Conservation (phyloP, 202 grass and related monocot genomes). For the Elaeis oleifera region DNA sequence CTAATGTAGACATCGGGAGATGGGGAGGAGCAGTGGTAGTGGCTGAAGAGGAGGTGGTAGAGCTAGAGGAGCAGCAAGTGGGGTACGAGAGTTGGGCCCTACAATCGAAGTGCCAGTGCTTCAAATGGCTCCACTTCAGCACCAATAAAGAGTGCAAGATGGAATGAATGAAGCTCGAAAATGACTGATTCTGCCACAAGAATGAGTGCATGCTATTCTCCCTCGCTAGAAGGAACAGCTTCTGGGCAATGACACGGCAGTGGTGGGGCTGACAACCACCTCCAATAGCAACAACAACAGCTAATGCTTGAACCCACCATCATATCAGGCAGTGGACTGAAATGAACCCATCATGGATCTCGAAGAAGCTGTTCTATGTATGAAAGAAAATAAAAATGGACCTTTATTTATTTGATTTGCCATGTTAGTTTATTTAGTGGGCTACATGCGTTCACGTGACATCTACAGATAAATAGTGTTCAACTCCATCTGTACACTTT, state of each 20-base stretch:
- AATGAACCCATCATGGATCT: too few species aligned
- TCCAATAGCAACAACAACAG: conserved; percentile 5
- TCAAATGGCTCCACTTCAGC: conserved; percentile 62
- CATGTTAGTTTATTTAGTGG: too few species aligned
- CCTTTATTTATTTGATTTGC: too few species aligned
- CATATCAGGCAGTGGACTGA: too few species aligned
- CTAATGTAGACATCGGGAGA: conserved; percentile 24
- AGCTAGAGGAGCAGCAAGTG: conserved; percentile 50
- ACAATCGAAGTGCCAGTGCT: conserved; percentile 35
- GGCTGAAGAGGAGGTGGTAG: conserved; percentile 41
- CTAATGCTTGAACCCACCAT: background rate
- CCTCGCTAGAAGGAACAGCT: conserved; percentile 51
- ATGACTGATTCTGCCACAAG: conserved; percentile 36
- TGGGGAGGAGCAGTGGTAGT: conserved; percentile 15
- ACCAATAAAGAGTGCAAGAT: conserved; percentile 56
- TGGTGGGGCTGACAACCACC: conserved; percentile 13
- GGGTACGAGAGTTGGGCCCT: conserved; percentile 28
- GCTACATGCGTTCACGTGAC: too few species aligned
- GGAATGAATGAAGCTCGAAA: conserved; percentile 42
- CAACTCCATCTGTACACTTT: too few species aligned
- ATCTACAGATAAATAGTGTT: too few species aligned
- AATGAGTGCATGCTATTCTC: conserved; percentile 46
- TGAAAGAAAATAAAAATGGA: too few species aligned
- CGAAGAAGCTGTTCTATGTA: too few species aligned
- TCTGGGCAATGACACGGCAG: conserved; percentile 18